phyloP scores from a whole-genome alignment of 2,329 filamentous ascomycete genomes.

The Xylariaceae sp. region DNA sequence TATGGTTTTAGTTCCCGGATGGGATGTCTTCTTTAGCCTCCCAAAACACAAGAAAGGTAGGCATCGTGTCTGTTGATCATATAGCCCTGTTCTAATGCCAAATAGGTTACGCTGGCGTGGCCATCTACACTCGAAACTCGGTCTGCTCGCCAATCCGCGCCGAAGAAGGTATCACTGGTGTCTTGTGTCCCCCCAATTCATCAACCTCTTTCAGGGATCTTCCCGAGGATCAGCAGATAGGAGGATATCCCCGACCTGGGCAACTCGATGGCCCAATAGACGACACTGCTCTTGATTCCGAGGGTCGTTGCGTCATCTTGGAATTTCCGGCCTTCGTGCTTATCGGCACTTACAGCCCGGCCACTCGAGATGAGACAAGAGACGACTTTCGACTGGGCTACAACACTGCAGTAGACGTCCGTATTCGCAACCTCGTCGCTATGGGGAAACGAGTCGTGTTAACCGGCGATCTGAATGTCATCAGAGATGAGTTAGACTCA shows the following conservation, averaged over 20 bases:
- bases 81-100: conserved; percentile 6
- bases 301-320: conserved; percentile 85
- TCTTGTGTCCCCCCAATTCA: conserved; percentile 70
- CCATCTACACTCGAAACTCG: conserved; percentile 86
- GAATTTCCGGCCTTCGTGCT: conserved; percentile 95
- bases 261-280: conserved; percentile 66
- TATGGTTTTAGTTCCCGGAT: conserved; percentile 91
- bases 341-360: conserved; percentile 87
- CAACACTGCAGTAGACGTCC: conserved; percentile 72
- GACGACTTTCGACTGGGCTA: conserved; percentile 81
- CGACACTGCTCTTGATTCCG: conserved; percentile 72
- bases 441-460: conserved; percentile 82
- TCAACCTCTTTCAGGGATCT: conserved; percentile 70
- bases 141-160: conserved; percentile 82
- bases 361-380: conserved; percentile 78
- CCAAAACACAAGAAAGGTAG: conserved; percentile 89
- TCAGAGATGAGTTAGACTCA: conserved; percentile 65
- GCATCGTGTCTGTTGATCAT: background rate
- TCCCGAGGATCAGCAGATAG: conserved; percentile 70
- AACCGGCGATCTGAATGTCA: conserved; percentile 85
- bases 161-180: conserved; percentile 88
- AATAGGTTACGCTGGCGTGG: conserved; percentile 89
- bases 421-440: conserved; percentile 76
- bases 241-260: conserved; percentile 72
- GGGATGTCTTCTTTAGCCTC: conserved; percentile 94